Conservation (phyloP, 495 filamentous ascomycete species). For the Tuber aestivum region DNA sequence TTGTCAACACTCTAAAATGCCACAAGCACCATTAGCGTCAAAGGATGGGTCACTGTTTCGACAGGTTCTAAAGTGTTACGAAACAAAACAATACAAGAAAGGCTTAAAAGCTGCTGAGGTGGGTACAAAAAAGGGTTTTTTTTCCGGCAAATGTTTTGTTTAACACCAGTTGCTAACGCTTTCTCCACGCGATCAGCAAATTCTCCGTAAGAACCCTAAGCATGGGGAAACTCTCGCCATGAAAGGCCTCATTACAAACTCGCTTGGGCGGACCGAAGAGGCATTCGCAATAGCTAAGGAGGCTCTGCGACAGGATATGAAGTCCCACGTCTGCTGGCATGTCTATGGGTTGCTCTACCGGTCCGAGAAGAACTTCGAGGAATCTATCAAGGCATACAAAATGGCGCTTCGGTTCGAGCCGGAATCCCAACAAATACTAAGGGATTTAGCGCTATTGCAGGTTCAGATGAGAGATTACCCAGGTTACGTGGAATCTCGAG, state of each 20-base stretch:
- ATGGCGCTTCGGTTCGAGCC: constrained; percentile 88
- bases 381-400: constrained; percentile 97
- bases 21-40: constrained; percentile 57
- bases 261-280: constrained; percentile 81
- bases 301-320: constrained; percentile 90
- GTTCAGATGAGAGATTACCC: constrained; percentile 94
- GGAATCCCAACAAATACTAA: constrained; percentile 85
- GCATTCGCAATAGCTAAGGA: constrained; percentile 88
- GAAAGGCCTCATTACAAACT: constrained; percentile 96
- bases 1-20: constrained; percentile 13
- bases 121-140: not conserved
- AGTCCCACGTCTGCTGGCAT: constrained; percentile 98
- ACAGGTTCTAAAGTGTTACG: constrained; percentile 88
- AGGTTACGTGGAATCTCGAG: constrained; percentile 83
- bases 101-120: constrained; percentile 48
- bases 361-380: constrained; percentile 91
- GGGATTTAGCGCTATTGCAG: constrained; percentile 87
- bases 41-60: constrained; percentile 93
- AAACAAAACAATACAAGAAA: constrained; percentile 98
- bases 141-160: not conserved
- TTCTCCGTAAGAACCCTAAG: constrained; percentile 84
- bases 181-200: constrained; percentile 57
- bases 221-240: constrained; percentile 98
- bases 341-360: constrained; percentile 95
- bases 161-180: not conserved